Evolutionary conservation across 176 grass and related monocot species (phyloP), one percentile per base, ranked within the genome.

Genomic region (Tillandsia leiboldiana): DNA sequence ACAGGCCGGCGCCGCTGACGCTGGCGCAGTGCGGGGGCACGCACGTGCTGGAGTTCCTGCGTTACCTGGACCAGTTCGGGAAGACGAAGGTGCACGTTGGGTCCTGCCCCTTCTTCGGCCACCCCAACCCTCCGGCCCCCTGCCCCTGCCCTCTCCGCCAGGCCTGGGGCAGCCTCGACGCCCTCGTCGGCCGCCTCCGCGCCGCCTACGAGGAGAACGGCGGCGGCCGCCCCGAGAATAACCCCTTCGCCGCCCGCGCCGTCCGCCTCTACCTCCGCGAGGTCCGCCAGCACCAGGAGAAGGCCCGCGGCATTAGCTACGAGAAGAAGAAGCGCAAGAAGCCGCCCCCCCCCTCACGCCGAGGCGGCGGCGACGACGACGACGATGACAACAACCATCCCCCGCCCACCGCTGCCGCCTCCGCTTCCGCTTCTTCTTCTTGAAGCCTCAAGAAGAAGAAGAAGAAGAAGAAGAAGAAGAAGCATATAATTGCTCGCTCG

Each of bases 311-410:
- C 28, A 86, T 96, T 57, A 96, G 91, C 84, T 96, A 96, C 69
- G 91, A 96, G 91, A 96, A 96, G 84, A 96, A 96, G 84, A 96
- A 96, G 73, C 91, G 91, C 82, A 96, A 90, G 91, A 96, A 96
- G 75, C 52, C 12, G 12, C 85, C 9, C 51, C 79, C 3, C 69
- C 58, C 65, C 51, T 77, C 24, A 56, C 72, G 22, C 77, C 80
- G 80, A 77, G 72, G 76, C 53, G 18, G n/a, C 26, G 47, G 51
- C 26, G 15, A 9, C 26, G 17, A 12, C 28, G 7, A 48, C 2
- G 28, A 28, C 51, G 47, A 69, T 29, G 68, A 51, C 75, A 72
- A 72, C 53, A 80, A 61, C 15, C 14, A 23, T 8, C 26, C 62
- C 62, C 18, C 62, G 62, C 53, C 78, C 49, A 73, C 79, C 72